Evolutionary conservation across 208 protist species (phyloP).

Genomic region (Trypanosoma caninum): DNA sequence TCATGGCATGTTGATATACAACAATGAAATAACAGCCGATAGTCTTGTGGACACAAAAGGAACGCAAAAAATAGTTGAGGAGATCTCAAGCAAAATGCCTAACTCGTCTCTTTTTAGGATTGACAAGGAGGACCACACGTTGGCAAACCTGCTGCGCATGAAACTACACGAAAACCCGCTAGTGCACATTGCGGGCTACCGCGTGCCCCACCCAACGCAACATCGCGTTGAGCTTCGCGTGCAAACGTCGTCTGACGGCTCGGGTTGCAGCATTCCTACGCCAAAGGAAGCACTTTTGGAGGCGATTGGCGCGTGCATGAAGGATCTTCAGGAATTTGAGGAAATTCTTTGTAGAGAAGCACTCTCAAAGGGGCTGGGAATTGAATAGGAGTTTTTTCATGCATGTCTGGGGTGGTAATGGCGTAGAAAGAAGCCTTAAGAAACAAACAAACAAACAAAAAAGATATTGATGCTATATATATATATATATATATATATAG

Average conservation of each 20-base stretch:
- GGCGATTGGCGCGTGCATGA: conserved; percentile 75
- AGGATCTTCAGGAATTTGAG: conserved; percentile 77
- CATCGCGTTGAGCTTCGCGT: conserved; percentile 84
- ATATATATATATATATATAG: no score
- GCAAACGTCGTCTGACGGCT: conserved; percentile 73
- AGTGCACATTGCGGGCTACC: conserved; percentile 86
- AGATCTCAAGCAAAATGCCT: conserved; percentile 68
- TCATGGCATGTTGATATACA: conserved; percentile 91
- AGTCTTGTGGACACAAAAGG: conserved; percentile 85
- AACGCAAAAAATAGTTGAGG: conserved; percentile 77
- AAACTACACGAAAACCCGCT: conserved; percentile 79
- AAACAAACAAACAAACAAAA: no score
- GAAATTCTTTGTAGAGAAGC: conserved; percentile 62
- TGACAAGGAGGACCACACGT: conserved; percentile 88
- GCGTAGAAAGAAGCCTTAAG: no score
- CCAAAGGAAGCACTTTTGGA: conserved; percentile 75
- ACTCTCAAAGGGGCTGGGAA: conserved; percentile 55
- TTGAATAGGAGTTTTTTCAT: conserved; percentile 14
- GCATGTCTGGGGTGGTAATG: no score
- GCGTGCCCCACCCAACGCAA: conserved; percentile 89
- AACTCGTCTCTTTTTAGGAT: conserved; percentile 89
- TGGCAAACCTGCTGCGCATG: conserved; percentile 88
- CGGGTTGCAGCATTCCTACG: conserved; percentile 45
- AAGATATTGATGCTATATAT: no score
- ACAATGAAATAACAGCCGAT: conserved; percentile 89